Base-by-base conservation (phyloP, 2,329 filamentous ascomycete species). In the Neofusicoccum laricinum region DNA sequence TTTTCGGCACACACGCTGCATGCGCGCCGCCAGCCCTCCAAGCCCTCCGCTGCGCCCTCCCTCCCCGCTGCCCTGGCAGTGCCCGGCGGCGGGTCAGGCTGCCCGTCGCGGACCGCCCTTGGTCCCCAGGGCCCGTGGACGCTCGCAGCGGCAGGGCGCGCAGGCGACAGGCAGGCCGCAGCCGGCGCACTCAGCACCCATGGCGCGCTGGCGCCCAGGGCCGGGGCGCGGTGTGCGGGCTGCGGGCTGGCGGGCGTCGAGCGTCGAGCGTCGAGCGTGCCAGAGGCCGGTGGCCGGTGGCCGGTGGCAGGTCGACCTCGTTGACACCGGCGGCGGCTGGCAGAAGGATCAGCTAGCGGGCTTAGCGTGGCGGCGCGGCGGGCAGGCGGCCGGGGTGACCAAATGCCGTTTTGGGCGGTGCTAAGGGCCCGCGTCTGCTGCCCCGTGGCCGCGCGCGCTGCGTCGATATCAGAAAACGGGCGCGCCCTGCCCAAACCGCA, bases 391-490 rank as follows among this genome's bases (percentile, higher is more conserved):
- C 25, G 25, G 55, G 55, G 21, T 59, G 21, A 46, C 40, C 55
- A 59, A 45, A 58, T 58, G 25, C 53, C 41, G 19, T 41, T 41
- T 41, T 10, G 14, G 51, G 51, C 36, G 43, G 15, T 25, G 7
- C 25, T n/a, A 5, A 55, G 51, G 51, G 51, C 51, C 41, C n/a
- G 34, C 11, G 10, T n/a, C 51, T 19, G 51, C 17, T 55, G 51
- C 34, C 51, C 51, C 51, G 51, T 40, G 34, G 51, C 51, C 51
- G 49, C 49, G 49, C 49, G 5, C 10, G 49, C 5, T 30, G 49
- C n/a, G 32, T 30, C 30, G 55, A 59, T 59, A 59, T 59, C 55
- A 59, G 30, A 58, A 59, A 59, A 59, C 55, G 55, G 46, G 55
- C 43, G 15, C 30, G 55, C 55, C 55, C 53, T 57, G 21, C 53